These are phyloP conservation scores for Phytophthora agathidicida DNA, from an alignment of 352 stramenopile species.

Conservation along the genomic window DNA sequence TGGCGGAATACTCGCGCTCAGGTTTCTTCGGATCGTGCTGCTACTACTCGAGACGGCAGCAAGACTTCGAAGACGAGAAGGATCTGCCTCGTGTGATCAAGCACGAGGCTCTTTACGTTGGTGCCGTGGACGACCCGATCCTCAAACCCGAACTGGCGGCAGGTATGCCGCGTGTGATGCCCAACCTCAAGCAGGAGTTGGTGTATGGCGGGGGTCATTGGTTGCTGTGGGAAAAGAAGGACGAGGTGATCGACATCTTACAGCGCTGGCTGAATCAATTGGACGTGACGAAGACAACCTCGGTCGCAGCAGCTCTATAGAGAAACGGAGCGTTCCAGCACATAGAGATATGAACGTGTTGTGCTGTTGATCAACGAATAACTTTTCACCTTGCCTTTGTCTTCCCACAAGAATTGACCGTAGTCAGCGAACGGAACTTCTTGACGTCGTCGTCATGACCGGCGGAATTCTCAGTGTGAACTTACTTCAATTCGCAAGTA, in stretches of 20 bases:
- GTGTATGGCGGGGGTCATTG: slow-evolving; percentile 59
- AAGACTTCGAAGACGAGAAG: slow-evolving; percentile 61
- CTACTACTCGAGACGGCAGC: slow-evolving; percentile 56
- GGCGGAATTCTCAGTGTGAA: too few species aligned
- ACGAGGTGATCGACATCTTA: slow-evolving; percentile 44
- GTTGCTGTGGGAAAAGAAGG: slow-evolving; percentile 60
- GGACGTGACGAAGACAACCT: slow-evolving; percentile 3
- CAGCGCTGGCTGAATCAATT: slow-evolving; percentile 39
- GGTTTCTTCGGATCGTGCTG: slow-evolving; percentile 63
- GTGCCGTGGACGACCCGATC: slow-evolving; percentile 57
- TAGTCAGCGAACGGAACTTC: too few species aligned
- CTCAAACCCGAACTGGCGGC: slow-evolving; percentile 54
- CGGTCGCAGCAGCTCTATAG: slow-evolving; percentile 10
- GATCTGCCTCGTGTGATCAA: slow-evolving; percentile 39
- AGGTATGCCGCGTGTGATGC: slow-evolving; percentile 55
- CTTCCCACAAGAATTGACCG: too few species aligned
- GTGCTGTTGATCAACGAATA: too few species aligned
- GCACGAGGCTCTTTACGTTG: slow-evolving; percentile 63
- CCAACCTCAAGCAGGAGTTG: slow-evolving; percentile 52
- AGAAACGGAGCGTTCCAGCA: neutral
- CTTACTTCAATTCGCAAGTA: too few species aligned
- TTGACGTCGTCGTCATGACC: too few species aligned
- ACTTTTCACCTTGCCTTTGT: too few species aligned
- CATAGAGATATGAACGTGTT: too few species aligned
- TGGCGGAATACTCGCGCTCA: slow-evolving; percentile 44